phyloP scores from a whole-genome alignment of 345 rosid genomes.

The Populus tremula region DNA sequence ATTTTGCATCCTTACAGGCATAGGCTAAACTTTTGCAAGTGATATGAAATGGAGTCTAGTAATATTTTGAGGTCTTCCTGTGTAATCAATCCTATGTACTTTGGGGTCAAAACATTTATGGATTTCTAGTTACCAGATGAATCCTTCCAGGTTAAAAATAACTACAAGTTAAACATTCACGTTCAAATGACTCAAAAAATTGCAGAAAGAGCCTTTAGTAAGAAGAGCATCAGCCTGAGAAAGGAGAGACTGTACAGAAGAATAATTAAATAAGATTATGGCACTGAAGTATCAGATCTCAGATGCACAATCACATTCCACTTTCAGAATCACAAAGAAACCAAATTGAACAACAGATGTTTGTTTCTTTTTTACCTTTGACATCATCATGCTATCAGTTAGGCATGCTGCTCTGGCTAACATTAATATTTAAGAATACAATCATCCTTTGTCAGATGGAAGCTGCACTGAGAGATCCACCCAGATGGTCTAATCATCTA shows the following conservation, averaged over 20 bases:
- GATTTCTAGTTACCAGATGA: not conserved
- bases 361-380: not conserved
- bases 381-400: not conserved
- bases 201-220: not conserved
- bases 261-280: not conserved
- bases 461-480: conserved; percentile 2
- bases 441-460: not conserved
- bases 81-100: not conserved
- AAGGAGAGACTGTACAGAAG: not conserved
- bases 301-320: not conserved
- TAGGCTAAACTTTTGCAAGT: not conserved
- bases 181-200: too few species aligned
- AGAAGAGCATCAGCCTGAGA: fast-evolving
- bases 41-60: not conserved
- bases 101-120: not conserved
- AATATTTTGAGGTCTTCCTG: not conserved
- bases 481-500: not conserved
- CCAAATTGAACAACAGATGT: not conserved
- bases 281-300: not conserved
- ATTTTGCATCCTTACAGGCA: not conserved
- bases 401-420: not conserved
- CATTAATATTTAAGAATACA: not conserved
- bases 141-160: not conserved
- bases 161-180: not conserved
- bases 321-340: not conserved